Conservation (phyloP, 345 rosid genomes). For the Melaleuca alternifolia region DNA sequence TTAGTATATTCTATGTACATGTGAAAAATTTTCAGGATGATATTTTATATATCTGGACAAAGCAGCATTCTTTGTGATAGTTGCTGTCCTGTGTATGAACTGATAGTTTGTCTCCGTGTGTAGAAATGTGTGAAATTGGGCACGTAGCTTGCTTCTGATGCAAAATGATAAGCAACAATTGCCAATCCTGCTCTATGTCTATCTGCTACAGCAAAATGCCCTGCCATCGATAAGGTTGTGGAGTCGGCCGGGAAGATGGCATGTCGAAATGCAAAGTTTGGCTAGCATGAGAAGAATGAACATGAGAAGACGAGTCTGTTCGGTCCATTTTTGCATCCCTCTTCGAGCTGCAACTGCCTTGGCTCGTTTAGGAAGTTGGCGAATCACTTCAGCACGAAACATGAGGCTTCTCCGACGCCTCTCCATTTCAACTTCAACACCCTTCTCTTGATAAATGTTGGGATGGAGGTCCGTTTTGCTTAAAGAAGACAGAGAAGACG, state of each 20-base stretch:
- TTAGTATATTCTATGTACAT: background rate
- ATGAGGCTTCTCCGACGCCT: conserved; percentile 3
- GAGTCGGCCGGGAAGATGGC: conserved; percentile 25
- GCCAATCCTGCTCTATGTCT: conserved; percentile 34
- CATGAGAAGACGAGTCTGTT: conserved; percentile 31
- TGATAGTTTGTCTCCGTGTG: background rate
- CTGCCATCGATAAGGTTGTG: conserved; percentile 44
- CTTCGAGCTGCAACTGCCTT: conserved; percentile 21
- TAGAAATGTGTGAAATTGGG: conserved; percentile 46
- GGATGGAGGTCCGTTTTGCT: background rate
- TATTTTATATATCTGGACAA: background rate
- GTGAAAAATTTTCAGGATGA: background rate
- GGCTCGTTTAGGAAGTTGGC: conserved; percentile 24
- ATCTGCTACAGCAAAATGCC: conserved; percentile 42
- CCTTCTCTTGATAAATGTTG: background rate
- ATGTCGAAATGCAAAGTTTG: conserved; percentile 32
- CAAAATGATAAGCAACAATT: conserved; percentile 25
- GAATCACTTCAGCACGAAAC: conserved; percentile 23
- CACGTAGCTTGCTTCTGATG: conserved; percentile 53
- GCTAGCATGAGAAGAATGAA: conserved; percentile 23
- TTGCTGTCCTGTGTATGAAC: background rate
- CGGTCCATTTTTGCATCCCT: conserved; percentile 46
- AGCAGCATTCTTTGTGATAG: background rate
- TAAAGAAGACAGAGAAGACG: conserved; percentile 1
- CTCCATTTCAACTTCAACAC: background rate